Evolutionary conservation across 495 filamentous ascomycete genomes (phyloP).

Genomic region (Aspergillus asperescens): DNA sequence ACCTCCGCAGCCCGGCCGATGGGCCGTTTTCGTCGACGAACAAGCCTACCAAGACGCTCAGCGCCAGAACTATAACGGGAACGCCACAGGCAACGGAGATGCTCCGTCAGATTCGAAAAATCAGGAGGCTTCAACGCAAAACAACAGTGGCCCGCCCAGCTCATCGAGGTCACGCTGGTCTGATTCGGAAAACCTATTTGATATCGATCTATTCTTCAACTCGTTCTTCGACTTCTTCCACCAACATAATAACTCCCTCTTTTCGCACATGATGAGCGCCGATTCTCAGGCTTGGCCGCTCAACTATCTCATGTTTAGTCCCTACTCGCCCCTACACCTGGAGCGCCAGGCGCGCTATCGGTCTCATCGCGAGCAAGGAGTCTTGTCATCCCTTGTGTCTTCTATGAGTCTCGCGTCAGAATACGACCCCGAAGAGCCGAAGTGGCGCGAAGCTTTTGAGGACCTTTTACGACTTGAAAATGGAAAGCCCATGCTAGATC

Average conservation of each 20-base stretch:
- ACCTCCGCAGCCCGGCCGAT: conserved; percentile 27
- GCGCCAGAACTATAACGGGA: conserved; percentile 5
- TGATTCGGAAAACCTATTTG: conserved; percentile 14
- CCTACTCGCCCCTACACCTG: conserved; percentile 49
- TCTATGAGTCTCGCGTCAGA: conserved; percentile 27
- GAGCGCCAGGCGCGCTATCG: conserved; percentile 35
- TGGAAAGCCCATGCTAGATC: conserved; percentile 43
- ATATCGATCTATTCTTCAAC: conserved; percentile 30
- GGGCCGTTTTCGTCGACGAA: conserved; percentile 35
- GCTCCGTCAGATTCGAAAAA: conserved; percentile 5
- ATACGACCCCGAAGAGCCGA: conserved; percentile 31
- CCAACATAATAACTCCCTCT: conserved; percentile 22
- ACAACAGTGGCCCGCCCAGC: conserved; percentile 1
- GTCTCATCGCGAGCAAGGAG: conserved; percentile 24
- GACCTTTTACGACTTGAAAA: conserved; percentile 49
- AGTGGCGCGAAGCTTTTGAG: conserved; percentile 53
- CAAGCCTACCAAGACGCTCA: conserved; percentile 21
- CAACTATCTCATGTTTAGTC: conserved; percentile 38
- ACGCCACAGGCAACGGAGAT: conserved; percentile 16
- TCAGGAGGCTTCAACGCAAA: neutral
- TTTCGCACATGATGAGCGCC: conserved; percentile 30
- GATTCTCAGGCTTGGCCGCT: conserved; percentile 36
- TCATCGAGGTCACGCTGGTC: conserved; percentile 15
- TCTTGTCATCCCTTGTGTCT: conserved; percentile 38
- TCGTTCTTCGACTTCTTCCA: conserved; percentile 36